phyloP scores from a whole-genome alignment of 1,139 yeast genomes.

The Saccharomycopsis hybrid region DNA sequence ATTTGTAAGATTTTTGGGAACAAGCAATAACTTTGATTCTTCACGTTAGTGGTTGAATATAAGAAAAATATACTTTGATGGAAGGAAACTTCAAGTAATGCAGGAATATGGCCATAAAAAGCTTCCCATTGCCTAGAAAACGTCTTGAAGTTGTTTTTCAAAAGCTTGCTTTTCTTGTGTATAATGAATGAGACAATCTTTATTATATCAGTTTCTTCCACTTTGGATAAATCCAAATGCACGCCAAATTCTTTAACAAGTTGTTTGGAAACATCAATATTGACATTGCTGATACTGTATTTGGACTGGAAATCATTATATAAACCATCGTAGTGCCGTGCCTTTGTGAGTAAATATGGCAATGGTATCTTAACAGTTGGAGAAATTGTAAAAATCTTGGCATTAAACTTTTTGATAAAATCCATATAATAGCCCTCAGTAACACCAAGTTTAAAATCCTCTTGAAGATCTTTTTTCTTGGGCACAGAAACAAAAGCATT shows the following conservation, averaged over 20 bases:
- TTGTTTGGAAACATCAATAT: background rate
- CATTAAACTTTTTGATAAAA: constrained; percentile 45
- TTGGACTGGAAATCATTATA: constrained; percentile 28
- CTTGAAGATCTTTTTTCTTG: constrained; percentile 23
- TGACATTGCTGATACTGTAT: constrained; percentile 2
- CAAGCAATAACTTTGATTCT: constrained; percentile 83
- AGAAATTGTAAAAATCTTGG: constrained; percentile 58
- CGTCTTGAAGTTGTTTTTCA: constrained; percentile 33
- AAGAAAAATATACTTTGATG: constrained; percentile 77
- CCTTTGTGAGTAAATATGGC: constrained; percentile 55
- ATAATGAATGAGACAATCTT: constrained; percentile 29
- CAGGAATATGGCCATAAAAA: constrained; percentile 36
- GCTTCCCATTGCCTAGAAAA: constrained; percentile 56
- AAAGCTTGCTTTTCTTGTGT: constrained; percentile 34
- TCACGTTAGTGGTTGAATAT: constrained; percentile 76
- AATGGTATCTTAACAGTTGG: constrained; percentile 67
- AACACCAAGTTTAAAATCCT: constrained; percentile 14
- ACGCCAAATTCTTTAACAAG: constrained; percentile 3
- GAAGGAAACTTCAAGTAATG: constrained; percentile 54
- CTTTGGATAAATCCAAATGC: constrained; percentile 22
- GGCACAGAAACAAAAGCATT: constrained; percentile 54
- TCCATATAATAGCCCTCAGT: constrained; percentile 35
- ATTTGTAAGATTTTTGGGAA: constrained; percentile 82
- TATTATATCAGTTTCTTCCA: constrained; percentile 28
- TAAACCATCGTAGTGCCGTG: constrained; percentile 46